These are phyloP conservation scores for Coriaria nepalensis DNA, from an alignment of 306 rosid genomes.

Conservation along the genomic window DNA sequence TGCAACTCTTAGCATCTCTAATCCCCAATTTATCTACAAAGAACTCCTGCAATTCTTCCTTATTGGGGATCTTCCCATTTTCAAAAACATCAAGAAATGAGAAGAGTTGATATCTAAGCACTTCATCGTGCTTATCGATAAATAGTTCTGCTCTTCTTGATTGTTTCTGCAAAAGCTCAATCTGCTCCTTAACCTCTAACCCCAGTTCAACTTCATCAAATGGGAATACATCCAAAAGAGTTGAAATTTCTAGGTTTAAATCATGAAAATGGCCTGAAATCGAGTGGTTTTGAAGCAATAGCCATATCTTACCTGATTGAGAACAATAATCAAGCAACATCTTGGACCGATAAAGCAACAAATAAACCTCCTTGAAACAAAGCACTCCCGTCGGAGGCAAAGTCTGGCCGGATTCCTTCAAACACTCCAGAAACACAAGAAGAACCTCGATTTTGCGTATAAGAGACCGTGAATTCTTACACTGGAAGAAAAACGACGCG, in stretches of 20 bases:
- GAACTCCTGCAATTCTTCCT: conserved; percentile 33
- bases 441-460: conserved; percentile 53
- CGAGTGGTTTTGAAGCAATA: conserved; percentile 76
- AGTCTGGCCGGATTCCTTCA: conserved; percentile 26
- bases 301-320: conserved; percentile 81
- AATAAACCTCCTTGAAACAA: conserved; percentile 76
- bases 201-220: conserved; percentile 44
- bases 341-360: conserved; percentile 64
- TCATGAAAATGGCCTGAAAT: conserved; percentile 90
- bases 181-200: conserved; percentile 70
- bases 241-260: conserved; percentile 72
- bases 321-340: conserved; percentile 80
- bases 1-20: conserved; percentile 47
- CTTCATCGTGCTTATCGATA: conserved; percentile 51
- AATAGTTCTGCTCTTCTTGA: conserved; percentile 44
- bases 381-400: conserved; percentile 54
- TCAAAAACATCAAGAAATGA: conserved; percentile 54
- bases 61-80: conserved; percentile 41
- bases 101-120: conserved; percentile 33
- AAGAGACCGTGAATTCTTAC: conserved; percentile 58
- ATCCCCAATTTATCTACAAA: conserved; percentile 44
- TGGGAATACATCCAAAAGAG: conserved; percentile 84
- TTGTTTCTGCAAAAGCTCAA: conserved; percentile 63
- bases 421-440: conserved; percentile 45
- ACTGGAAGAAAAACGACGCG: conserved; percentile 41